A percentile compares a stretch with the other conserved stretches of the same genome.
These are phyloP conservation scores for Rutstroemia sp. DNA, from an alignment of 2,329 filamentous ascomycete species.

Conservation along the genomic window DNA sequence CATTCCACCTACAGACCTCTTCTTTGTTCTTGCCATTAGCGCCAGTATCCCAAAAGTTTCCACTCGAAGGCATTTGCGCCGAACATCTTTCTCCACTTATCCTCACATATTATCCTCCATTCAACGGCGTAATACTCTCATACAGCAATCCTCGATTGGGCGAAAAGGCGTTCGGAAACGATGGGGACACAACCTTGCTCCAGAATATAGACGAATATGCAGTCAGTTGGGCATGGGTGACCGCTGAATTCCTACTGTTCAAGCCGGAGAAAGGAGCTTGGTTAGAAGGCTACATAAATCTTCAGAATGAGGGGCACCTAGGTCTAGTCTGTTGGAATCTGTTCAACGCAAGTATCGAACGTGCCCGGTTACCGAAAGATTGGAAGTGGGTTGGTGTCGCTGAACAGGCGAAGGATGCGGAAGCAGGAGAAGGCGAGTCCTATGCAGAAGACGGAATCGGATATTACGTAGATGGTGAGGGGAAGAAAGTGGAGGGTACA, in stretches of 20 bases:
- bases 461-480: slow-evolving; percentile 68
- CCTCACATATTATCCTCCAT: slow-evolving; percentile 66
- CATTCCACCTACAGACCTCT: slow-evolving; percentile 72
- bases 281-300: slow-evolving; percentile 74
- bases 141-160: slow-evolving; percentile 64
- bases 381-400: slow-evolving; percentile 70
- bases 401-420: slow-evolving; percentile 28
- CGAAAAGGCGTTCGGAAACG: slow-evolving; percentile 45
- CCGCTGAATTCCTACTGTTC: slow-evolving; percentile 79
- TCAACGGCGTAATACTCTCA: slow-evolving; percentile 66
- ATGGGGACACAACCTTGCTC: slow-evolving; percentile 40
- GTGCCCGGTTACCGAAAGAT: slow-evolving; percentile 61
- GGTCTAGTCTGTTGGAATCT: slow-evolving; percentile 84
- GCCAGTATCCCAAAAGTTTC: slow-evolving; percentile 61
- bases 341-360: slow-evolving; percentile 84
- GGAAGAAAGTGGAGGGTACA: slow-evolving; percentile 61
- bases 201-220: slow-evolving; percentile 72
- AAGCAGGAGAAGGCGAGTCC: slow-evolving; percentile 30
- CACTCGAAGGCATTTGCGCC: slow-evolving; percentile 62
- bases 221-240: slow-evolving; percentile 81
- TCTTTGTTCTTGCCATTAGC: slow-evolving; percentile 74
- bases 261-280: slow-evolving; percentile 64
- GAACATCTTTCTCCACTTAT: slow-evolving; percentile 70
- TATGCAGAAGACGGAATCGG: slow-evolving; percentile 52
- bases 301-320: slow-evolving; percentile 83